Conservation (phyloP, 2,329 filamentous ascomycete genomes). For the Parastagonospora nodorum region DNA sequence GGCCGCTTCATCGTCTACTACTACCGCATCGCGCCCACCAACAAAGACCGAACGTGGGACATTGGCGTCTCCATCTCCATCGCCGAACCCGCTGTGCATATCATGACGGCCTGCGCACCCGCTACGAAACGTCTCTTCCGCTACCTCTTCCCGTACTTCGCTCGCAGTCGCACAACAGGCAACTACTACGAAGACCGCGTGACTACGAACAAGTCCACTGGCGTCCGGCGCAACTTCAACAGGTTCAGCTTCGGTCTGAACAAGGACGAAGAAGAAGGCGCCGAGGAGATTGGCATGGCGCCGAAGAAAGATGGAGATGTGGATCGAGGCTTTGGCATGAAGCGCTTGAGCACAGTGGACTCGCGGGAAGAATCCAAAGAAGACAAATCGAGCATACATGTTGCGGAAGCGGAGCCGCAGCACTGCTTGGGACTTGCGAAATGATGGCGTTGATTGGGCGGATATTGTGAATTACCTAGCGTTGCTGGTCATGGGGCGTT, state of each 20-base stretch:
- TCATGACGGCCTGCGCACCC: slow-evolving; percentile 60
- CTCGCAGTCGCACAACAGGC: slow-evolving; percentile 9
- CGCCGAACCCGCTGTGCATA: slow-evolving; percentile 52
- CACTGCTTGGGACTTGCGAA: slow-evolving; percentile 19
- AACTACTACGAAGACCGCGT: slow-evolving; percentile 19
- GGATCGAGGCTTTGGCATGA: background rate
- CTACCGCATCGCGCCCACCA: slow-evolving; percentile 43
- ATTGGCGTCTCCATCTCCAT: slow-evolving; percentile 47
- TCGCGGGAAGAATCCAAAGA: slow-evolving; percentile 13
- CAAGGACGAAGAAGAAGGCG: background rate
- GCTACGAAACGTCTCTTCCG: slow-evolving; percentile 56
- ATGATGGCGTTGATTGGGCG: background rate
- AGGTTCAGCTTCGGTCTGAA: background rate
- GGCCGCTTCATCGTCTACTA: slow-evolving; percentile 49
- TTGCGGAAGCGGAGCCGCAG: slow-evolving; percentile 18
- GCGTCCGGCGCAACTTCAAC: background rate
- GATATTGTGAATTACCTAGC: background rate
- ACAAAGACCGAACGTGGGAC: slow-evolving; percentile 39
- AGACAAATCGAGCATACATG: background rate
- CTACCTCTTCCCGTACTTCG: slow-evolving; percentile 39
- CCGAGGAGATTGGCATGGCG: slow-evolving; percentile 10
- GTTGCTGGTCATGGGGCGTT: background rate
- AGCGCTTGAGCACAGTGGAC: slow-evolving; percentile 12
- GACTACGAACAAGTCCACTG: slow-evolving; percentile 1
- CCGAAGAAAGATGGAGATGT: background rate